Conservation (phyloP, 73 alveolate genomes). For the Tetrahymena elliotti region DNA sequence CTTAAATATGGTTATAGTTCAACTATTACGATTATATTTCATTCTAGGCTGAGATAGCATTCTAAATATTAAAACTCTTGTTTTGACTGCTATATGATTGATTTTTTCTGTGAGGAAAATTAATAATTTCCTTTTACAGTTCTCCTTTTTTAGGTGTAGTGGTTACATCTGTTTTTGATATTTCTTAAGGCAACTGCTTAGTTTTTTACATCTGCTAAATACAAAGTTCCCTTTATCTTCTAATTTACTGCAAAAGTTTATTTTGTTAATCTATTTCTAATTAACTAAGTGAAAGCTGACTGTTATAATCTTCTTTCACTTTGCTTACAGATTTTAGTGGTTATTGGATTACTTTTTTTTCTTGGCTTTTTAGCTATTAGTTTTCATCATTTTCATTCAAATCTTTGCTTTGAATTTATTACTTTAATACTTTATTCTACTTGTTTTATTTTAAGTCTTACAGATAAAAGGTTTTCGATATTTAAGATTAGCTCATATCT, state of each 20-base stretch:
- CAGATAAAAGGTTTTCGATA: not conserved
- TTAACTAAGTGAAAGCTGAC: not conserved
- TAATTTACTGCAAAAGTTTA: not conserved
- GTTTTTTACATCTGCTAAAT: not conserved
- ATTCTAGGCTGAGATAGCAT: not conserved
- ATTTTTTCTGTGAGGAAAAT: not conserved
- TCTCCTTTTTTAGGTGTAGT: not conserved
- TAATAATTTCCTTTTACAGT: not conserved
- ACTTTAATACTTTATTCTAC: not conserved
- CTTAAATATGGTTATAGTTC: not conserved
- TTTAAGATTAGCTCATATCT: not conserved
- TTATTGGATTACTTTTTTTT: not conserved
- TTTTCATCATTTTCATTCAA: not conserved
- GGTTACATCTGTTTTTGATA: not conserved
- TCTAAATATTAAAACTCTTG: not conserved
- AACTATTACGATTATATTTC: not conserved
- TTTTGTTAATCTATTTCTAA: not conserved
- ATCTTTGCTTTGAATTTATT: not conserved
- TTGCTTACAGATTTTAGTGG: not conserved
- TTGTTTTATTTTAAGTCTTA: not conserved
- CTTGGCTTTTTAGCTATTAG: not conserved
- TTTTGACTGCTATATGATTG: not conserved
- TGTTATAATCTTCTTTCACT: not conserved
- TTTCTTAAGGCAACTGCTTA: not conserved
- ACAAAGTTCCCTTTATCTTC: not conserved